Percentiles rank a stretch among this genome's conserved stretches.
Evolutionary conservation across 192 early-diverging fungal species (phyloP).

Genomic region (Mortierella claussenii): DNA sequence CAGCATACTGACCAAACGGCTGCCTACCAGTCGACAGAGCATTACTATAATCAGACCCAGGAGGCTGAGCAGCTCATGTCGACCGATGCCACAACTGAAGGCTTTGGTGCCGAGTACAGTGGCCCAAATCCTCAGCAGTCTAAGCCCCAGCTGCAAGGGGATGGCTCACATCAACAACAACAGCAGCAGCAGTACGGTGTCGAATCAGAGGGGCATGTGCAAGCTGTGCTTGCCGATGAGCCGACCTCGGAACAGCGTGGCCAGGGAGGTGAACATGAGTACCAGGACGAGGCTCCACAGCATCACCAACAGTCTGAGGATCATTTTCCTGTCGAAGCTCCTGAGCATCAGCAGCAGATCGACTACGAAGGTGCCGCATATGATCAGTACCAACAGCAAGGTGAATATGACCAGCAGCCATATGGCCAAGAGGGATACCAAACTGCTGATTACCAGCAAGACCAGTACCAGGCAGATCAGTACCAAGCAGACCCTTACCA

Average conservation of each 20-base stretch:
- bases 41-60: slow-evolving; percentile 8
- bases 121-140: slow-evolving; percentile 5
- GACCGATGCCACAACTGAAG: slow-evolving; percentile 6
- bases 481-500: slow-evolving; percentile 16
- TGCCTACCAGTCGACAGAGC: not conserved
- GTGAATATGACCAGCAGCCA: slow-evolving; percentile 5
- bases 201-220: not conserved
- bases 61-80: slow-evolving; percentile 13
- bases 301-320: not conserved
- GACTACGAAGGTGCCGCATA: slow-evolving; percentile 1
- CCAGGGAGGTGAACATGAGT: not conserved
- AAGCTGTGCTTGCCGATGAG: slow-evolving; percentile 19
- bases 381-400: slow-evolving; percentile 2
- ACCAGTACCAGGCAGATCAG: not conserved
- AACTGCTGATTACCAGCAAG: slow-evolving; percentile 1
- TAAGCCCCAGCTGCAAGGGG: no score
- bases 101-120: slow-evolving; percentile 19
- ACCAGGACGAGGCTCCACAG: not conserved
- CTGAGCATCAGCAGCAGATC: not conserved
- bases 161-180: no score
- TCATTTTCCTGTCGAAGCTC: not conserved
- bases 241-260: slow-evolving; percentile 26
- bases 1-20: slow-evolving; percentile 3
- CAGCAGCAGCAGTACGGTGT: not conserved
- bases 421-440: not conserved